Conservation (phyloP, 306 rosid species). For the Morella rubra region DNA sequence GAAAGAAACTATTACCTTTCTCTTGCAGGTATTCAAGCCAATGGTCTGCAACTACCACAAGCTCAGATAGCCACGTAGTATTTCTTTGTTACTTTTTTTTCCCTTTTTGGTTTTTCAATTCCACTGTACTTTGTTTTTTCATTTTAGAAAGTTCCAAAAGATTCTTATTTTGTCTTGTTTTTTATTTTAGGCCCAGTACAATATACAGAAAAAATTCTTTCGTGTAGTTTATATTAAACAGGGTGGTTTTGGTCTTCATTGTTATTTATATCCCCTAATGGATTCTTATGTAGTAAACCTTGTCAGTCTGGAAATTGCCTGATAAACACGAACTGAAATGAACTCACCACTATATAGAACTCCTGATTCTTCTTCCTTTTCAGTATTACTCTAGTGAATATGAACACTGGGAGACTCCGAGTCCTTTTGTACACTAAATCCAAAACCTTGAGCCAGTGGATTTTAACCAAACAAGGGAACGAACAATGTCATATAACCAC, state of each 20-base stretch:
- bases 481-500: too few species aligned
- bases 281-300: not conserved
- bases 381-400: too few species aligned
- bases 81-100: constrained; percentile 12
- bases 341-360: too few species aligned
- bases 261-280: not conserved
- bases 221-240: not conserved
- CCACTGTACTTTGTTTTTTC: not conserved
- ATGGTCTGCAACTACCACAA: constrained; percentile 28
- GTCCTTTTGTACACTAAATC: too few species aligned
- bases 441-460: too few species aligned
- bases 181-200: not conserved
- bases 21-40: constrained; percentile 40
- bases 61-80: constrained; percentile 32
- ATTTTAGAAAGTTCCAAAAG: not conserved
- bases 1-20: constrained; percentile 15
- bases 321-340: too few species aligned
- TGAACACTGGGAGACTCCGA: too few species aligned
- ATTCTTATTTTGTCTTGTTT: not conserved
- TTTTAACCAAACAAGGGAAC: too few species aligned
- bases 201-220: not conserved
- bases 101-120: not conserved
- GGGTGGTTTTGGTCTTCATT: not conserved
- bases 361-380: too few species aligned
- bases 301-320: too few species aligned